Evolutionary conservation across 768 basidiomycete species (phyloP), one percentile per base, ranked within the genome.

Genomic region (Rhodosporidiobolus sp.): DNA sequence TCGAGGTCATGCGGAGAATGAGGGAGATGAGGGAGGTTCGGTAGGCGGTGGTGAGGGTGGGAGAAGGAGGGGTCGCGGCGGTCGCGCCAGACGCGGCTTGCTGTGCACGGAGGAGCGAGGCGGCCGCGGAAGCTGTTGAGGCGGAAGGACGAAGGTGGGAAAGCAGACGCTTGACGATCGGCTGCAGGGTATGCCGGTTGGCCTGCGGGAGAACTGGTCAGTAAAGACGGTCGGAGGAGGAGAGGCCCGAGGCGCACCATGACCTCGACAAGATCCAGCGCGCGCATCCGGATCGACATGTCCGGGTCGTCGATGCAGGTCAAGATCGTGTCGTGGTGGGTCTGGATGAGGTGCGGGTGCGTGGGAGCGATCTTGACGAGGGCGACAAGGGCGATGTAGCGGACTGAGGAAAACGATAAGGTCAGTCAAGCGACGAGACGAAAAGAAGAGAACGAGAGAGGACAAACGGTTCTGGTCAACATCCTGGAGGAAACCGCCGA

Each of bases 331-430:
- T 92, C 90, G 78, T 96, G 92, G 80, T 99, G 91, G 78, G 92
- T 89, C 14, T 90, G 89, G 20, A 98, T 86, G 63, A 99, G 86
- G 76, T 93, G 86, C 79, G 96, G 90, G 11, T 77, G 77, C 22
- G 78, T 73, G 12, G 90, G 87, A 1, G 94, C 92, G 77, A 99
- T 97, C 82, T 96, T 95, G 66, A 89, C 90, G 86, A 99, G 86
- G 3, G 96, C 95, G 55, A 96, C 85, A 43, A 99, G 85, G 0
- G 96, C 90, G 72, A 99, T 98, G 80, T 98, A 99, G 80, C 95
- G 94, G 81, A 99, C 95, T 99, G 78, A n/a, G 24, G 2, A 17
- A 24, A 26, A n/a, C n/a, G 22, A 55, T 12, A 34, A 59, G 12
- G 20, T 54, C n/a, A 20, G 7, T 16, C 48, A 26, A 52, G 34